phyloP scores from a whole-genome alignment of 2,329 filamentous ascomycete genomes.

The Xylariomycetidae sp. region DNA sequence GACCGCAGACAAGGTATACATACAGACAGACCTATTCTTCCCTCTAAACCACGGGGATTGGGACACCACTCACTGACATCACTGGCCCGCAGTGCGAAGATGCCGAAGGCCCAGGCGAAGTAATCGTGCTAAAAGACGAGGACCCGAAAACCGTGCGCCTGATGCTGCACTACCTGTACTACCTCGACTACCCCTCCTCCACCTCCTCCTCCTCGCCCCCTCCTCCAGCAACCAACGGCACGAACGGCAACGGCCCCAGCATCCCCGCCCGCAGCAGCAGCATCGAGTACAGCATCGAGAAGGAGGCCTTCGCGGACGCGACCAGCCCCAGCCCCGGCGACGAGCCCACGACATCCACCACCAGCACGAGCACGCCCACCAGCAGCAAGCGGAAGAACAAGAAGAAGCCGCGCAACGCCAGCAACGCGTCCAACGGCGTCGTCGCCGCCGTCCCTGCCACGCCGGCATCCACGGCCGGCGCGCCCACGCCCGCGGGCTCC shows the following conservation, averaged over 20 bases:
- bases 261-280: background rate
- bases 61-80: background rate
- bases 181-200: constrained; percentile 10
- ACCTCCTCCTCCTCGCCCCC: background rate
- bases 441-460: background rate
- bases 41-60: background rate
- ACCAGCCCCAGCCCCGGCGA: too few relatives aligned
- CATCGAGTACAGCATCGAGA: background rate
- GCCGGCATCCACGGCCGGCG: background rate
- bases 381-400: background rate
- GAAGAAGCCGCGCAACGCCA: background rate
- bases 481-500: too few relatives aligned
- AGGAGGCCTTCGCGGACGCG: background rate
- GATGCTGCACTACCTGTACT: constrained; percentile 13
- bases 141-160: constrained; percentile 10
- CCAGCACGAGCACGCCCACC: background rate
- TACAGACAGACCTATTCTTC: background rate
- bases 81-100: background rate
- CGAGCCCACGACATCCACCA: background rate
- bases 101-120: background rate
- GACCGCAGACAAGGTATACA: background rate
- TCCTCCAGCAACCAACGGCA: too few relatives aligned
- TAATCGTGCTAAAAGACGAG: constrained; percentile 8
- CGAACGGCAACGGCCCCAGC: background rate
- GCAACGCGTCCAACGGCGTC: background rate